Conservation (phyloP, 495 filamentous ascomycete species). For the Penicillium verhagenii region DNA sequence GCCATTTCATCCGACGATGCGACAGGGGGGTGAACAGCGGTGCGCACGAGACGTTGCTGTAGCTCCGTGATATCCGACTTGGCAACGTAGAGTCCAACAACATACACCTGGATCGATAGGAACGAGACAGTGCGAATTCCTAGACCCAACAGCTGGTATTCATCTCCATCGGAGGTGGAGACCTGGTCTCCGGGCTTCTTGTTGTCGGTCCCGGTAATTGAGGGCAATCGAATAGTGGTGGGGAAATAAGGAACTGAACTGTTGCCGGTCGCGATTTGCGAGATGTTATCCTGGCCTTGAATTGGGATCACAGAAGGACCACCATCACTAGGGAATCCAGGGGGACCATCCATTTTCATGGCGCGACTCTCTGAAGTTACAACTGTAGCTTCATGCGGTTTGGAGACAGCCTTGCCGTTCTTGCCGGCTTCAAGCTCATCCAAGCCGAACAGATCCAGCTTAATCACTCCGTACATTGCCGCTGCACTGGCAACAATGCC, state of each 20-base stretch:
- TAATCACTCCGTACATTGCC: slow-evolving; percentile 43
- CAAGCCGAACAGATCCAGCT: slow-evolving; percentile 39
- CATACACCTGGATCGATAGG: slow-evolving; percentile 88
- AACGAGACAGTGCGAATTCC: slow-evolving; percentile 89
- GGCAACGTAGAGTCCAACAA: slow-evolving; percentile 86
- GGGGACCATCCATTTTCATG: slow-evolving; percentile 42
- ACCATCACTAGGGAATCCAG: slow-evolving; percentile 33
- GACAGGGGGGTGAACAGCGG: slow-evolving; percentile 34
- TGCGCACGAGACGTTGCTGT: slow-evolving; percentile 54
- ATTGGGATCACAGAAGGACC: slow-evolving; percentile 41
- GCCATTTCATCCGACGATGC: slow-evolving; percentile 34
- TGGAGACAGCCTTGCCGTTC: neutral
- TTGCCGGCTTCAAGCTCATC: slow-evolving; percentile 15
- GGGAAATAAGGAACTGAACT: slow-evolving; percentile 82
- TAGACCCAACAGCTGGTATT: slow-evolving; percentile 84
- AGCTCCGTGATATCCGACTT: slow-evolving; percentile 66
- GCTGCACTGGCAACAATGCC: slow-evolving; percentile 38
- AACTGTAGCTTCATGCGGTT: neutral
- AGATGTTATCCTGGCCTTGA: slow-evolving; percentile 55
- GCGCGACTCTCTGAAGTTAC: slow-evolving; percentile 8
- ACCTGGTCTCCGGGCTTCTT: slow-evolving; percentile 42
- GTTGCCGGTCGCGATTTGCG: slow-evolving; percentile 78
- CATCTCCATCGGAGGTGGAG: slow-evolving; percentile 41
- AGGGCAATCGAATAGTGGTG: slow-evolving; percentile 61
- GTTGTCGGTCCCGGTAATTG: slow-evolving; percentile 33